Percentiles rank a stretch among this genome's conserved stretches.
Evolutionary conservation across 2,329 filamentous ascomycete genomes (phyloP).

Genomic region (Trichoderma atrobrunneum): DNA sequence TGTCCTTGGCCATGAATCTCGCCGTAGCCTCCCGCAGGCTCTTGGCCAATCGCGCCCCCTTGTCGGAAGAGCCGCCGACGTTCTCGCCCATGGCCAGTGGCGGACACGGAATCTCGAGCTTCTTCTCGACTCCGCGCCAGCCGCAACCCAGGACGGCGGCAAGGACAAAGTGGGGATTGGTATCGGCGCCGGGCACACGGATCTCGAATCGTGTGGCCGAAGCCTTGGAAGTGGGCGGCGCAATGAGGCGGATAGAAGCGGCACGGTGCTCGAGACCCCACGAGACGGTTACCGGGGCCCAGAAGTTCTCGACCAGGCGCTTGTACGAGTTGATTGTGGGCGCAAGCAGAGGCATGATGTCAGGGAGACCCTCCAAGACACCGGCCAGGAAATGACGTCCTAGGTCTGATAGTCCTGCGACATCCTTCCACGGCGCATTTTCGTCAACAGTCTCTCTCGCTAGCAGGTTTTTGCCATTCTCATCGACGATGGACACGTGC

Average conservation of each 20-base stretch:
- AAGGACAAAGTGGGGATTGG: slow-evolving; percentile 84
- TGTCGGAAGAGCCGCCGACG: slow-evolving; percentile 68
- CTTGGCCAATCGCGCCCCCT: slow-evolving; percentile 77
- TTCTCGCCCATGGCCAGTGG: slow-evolving; percentile 84
- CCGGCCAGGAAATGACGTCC: slow-evolving; percentile 93
- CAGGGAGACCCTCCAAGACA: slow-evolving; percentile 80
- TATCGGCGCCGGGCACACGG: slow-evolving; percentile 88
- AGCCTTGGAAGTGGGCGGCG: slow-evolving; percentile 78
- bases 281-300: slow-evolving; percentile 95
- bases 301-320: slow-evolving; percentile 96
- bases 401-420: slow-evolving; percentile 78
- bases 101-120: slow-evolving; percentile 75
- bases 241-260: slow-evolving; percentile 84
- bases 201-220: slow-evolving; percentile 91
- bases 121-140: slow-evolving; percentile 90
- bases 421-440: slow-evolving; percentile 68
- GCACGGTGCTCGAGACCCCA: slow-evolving; percentile 96
- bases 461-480: slow-evolving; percentile 80
- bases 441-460: slow-evolving; percentile 69
- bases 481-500: slow-evolving; percentile 84
- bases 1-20: slow-evolving; percentile 72
- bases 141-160: slow-evolving; percentile 83
- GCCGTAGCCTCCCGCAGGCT: slow-evolving; percentile 79
- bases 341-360: slow-evolving; percentile 92
- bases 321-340: slow-evolving; percentile 98